A percentile compares a stretch with the other conserved stretches of the same genome.
These are phyloP conservation scores for Carex myosuroides DNA, from an alignment of 176 grass and related monocot species.

Conservation along the genomic window DNA sequence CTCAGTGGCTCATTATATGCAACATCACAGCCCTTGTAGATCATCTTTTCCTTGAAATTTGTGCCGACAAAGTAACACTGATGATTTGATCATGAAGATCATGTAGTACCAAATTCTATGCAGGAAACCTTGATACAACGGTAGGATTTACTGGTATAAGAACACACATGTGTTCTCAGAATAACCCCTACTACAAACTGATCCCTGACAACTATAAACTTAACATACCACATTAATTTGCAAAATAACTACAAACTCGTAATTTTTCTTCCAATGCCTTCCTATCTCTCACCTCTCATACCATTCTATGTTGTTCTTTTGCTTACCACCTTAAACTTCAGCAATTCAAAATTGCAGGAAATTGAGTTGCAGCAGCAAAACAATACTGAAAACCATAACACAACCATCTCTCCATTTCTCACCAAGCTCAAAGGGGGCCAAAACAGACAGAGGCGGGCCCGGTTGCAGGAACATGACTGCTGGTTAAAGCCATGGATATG, in stretches of 20 bases:
- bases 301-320: background rate
- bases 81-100: slow-evolving; percentile 10
- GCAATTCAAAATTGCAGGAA: slow-evolving; percentile 4
- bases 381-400: background rate
- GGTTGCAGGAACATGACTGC: slow-evolving; percentile 4
- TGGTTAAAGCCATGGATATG: slow-evolving; percentile 22
- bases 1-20: background rate
- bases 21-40: background rate
- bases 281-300: background rate
- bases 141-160: slow-evolving; percentile 4
- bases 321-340: background rate
- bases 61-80: background rate
- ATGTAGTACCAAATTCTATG: slow-evolving; percentile 18
- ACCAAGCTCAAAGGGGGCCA: background rate
- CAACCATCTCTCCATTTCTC: background rate
- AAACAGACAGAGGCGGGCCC: background rate
- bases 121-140: slow-evolving; percentile 16
- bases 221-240: background rate
- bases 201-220: background rate
- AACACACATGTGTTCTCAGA: background rate
- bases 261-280: background rate
- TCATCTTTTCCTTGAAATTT: slow-evolving; percentile 1
- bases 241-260: background rate
- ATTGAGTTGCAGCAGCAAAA: background rate
- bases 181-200: background rate